Percentiles rank a stretch among this genome's conserved stretches.
Conservation (phyloP, 2,329 filamentous ascomycete genomes). For the Sordariomycetes sp. region DNA sequence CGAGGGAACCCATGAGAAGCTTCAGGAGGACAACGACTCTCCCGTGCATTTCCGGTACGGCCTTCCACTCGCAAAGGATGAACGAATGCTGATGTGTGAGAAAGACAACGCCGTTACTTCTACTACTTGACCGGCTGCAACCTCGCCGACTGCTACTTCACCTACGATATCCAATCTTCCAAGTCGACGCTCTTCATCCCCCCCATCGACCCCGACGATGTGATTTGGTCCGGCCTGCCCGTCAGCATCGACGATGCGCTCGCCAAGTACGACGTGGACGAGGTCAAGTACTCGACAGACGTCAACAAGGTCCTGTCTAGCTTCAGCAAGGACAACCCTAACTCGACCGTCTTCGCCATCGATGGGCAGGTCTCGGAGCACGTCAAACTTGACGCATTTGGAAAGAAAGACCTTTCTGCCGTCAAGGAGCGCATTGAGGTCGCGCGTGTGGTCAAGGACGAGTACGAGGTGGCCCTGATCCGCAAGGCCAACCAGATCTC, state of each 20-base stretch:
- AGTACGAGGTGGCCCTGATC: constrained; percentile 66
- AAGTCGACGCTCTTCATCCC: constrained; percentile 85
- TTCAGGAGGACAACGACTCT: constrained; percentile 87
- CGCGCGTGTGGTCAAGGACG: constrained; percentile 62
- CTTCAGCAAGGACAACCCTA: constrained; percentile 26
- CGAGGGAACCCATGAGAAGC: constrained; percentile 70
- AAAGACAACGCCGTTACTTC: constrained; percentile 81
- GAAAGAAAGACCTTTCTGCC: constrained; percentile 47
- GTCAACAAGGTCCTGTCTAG: constrained; percentile 63
- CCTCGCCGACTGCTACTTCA: constrained; percentile 69
- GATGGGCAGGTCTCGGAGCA: constrained; percentile 64
- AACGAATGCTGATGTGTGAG: neutral
- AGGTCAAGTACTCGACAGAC: constrained; percentile 62
- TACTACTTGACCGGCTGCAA: constrained; percentile 87
- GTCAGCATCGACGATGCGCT: constrained; percentile 67
- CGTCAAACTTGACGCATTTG: constrained; percentile 63
- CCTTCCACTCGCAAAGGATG: neutral
- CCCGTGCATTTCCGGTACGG: constrained; percentile 67
- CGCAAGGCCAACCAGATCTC: constrained; percentile 64
- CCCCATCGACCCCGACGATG: constrained; percentile 74
- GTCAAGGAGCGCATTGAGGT: constrained; percentile 59
- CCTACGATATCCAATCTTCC: constrained; percentile 68
- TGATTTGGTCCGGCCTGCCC: constrained; percentile 90
- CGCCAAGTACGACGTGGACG: constrained; percentile 71
- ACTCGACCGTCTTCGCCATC: constrained; percentile 62